Conservation (phyloP, 306 rosid species). For the Datisca glomerata region DNA sequence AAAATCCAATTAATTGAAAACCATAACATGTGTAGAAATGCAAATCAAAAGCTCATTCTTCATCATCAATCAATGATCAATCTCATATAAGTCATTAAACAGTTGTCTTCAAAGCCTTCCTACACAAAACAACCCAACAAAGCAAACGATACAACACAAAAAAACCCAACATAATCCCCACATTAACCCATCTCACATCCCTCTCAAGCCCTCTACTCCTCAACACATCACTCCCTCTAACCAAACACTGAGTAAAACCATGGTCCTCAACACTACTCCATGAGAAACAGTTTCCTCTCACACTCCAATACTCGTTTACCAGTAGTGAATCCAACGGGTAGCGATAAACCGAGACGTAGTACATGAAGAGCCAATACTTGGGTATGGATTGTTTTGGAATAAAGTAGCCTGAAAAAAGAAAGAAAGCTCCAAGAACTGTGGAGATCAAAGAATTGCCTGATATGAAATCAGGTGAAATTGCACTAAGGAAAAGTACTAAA, state of each 20-base stretch:
- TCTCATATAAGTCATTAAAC: too few relatives aligned
- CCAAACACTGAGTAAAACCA: constrained; percentile 18
- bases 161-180: constrained; percentile 65
- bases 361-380: constrained; percentile 83
- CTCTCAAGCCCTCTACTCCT: constrained; percentile 66
- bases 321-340: constrained; percentile 78
- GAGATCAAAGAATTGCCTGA: constrained; percentile 78
- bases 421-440: constrained; percentile 81
- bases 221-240: constrained; percentile 62
- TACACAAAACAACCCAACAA: constrained; percentile 61
- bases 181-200: constrained; percentile 64
- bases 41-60: too few relatives aligned
- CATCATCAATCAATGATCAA: too few relatives aligned
- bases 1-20: too few relatives aligned
- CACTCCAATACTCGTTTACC: constrained; percentile 71
- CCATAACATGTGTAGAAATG: too few relatives aligned
- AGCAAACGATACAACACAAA: constrained; percentile 65
- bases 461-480: constrained; percentile 80
- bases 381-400: constrained; percentile 84
- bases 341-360: constrained; percentile 79
- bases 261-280: constrained; percentile 9
- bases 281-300: constrained; percentile 26
- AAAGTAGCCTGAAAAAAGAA: constrained; percentile 89
- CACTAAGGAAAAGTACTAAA: constrained; percentile 66
- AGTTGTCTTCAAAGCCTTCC: constrained; percentile 55